Base-by-base conservation (phyloP, 306 rosid genomes). In the Calophaca sinica region DNA sequence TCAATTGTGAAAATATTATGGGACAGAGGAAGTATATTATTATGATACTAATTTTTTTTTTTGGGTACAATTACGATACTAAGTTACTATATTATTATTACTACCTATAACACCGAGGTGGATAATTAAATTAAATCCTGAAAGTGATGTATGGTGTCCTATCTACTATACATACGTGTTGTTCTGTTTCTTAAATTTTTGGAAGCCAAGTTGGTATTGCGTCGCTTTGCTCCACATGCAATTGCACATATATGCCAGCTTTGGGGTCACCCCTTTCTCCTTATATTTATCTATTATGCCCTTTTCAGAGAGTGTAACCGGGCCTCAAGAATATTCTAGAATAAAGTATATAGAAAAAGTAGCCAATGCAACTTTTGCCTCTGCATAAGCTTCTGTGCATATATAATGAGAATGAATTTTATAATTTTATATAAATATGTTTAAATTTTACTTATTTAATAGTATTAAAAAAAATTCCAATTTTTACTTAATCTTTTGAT, bases 241-340 rank as follows among this genome's bases (percentile, higher is more conserved):
- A 70, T 33, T 68, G 31, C 68, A 55, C 74, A 69, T 20, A 20
- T 20, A 20, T 51, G 72, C 14, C 77, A 31, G 51, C 32, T 52
- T 59, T 42, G 2, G 3, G 42, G 10, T 59, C 32, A 58, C 10
- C 51, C 10, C 62, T 75, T 53, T 67, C 66, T 75, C 62, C 31
- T 41, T 10, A 9, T 50, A 2, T 50, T 26, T 61, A 3, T 64
- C 53, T 36, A 20, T 50, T 12, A 6, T 11, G 7, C 6, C 32
- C 66, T 31, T 62, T 42, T 42, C 59, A 76, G 8, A 76, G 53
- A 68, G 50, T 33, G 29, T 35, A 11, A n/a, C 42, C 12, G 48
- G 52, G n/a, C 38, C 82, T 69, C 53, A 50, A 70, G 79, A 70
- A 70, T 78, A 70, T 60, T n/a, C 82, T 14, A 7, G 15, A 68